Conservation (phyloP, 371 early-diverging fungal genomes). For the Blastocladiella emersonii region DNA sequence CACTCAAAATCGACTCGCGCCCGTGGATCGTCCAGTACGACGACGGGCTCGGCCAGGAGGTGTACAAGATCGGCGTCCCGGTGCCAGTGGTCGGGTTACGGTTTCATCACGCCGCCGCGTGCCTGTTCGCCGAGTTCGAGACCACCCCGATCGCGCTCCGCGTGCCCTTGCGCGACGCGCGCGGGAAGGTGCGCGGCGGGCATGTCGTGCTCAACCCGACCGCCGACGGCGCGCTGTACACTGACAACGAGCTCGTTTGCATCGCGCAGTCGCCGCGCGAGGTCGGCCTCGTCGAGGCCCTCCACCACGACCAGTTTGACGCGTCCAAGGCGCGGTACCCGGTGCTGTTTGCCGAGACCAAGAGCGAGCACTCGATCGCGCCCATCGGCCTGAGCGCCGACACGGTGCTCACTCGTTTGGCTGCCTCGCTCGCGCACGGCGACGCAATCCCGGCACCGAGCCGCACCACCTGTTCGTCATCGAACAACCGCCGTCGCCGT, state of each 20-base stretch:
- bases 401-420: neutral
- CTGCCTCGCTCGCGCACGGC: too few relatives aligned
- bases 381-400: too few relatives aligned
- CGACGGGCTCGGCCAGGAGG: constrained; percentile 56
- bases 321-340: neutral
- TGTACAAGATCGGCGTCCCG: constrained; percentile 39
- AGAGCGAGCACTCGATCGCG: too few relatives aligned
- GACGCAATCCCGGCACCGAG: too few relatives aligned
- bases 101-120: constrained; percentile 40
- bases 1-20: constrained; percentile 39
- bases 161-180: constrained; percentile 9
- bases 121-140: constrained; percentile 52
- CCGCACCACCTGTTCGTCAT: neutral
- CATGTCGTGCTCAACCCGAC: constrained; percentile 52
- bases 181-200: too few relatives aligned
- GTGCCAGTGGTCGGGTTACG: constrained; percentile 34
- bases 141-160: constrained; percentile 49
- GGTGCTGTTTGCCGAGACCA: neutral
- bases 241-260: constrained; percentile 37
- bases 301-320: neutral
- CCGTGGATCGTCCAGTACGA: constrained; percentile 67
- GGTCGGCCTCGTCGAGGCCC: constrained; percentile 22
- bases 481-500: neutral
- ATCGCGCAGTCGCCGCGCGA: constrained; percentile 50
- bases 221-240: constrained; percentile 33